These are phyloP conservation scores for Nigrospora sphaerica DNA, from an alignment of 2,329 filamentous ascomycete genomes.

Conservation along the genomic window DNA sequence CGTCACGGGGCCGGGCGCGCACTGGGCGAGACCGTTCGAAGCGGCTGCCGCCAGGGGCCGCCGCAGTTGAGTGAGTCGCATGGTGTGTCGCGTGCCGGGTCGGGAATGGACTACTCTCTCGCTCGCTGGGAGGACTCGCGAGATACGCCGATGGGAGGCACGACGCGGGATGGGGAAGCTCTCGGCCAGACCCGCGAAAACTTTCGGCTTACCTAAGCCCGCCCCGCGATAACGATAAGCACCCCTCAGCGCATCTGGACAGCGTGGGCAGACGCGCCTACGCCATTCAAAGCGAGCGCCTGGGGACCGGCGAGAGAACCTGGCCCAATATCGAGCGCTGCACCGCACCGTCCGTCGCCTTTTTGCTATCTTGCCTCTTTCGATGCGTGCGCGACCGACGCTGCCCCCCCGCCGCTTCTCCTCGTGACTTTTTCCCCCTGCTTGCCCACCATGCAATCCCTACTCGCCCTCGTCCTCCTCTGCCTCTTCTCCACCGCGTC, in stretches of 20 bases:
- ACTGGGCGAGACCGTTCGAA: constrained; percentile 12
- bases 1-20: constrained; percentile 9
- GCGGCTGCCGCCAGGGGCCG: constrained; percentile 32
- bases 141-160: too few species aligned
- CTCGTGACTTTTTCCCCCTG: neutral
- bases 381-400: too few species aligned
- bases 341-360: too few species aligned
- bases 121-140: neutral
- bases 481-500: constrained; percentile 51
- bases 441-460: constrained; percentile 22
- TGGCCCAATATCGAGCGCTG: too few species aligned
- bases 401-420: too few species aligned
- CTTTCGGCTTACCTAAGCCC: constrained; percentile 7
- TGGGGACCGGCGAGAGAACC: neutral
- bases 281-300: too few species aligned
- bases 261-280: constrained; percentile 6
- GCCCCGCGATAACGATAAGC: constrained; percentile 16
- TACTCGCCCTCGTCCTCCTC: constrained; percentile 28
- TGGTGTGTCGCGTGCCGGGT: constrained; percentile 9
- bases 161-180: neutral
- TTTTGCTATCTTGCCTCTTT: too few species aligned
- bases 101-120: neutral
- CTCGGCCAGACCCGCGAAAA: constrained; percentile 5
- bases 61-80: constrained; percentile 37
- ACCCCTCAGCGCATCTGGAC: constrained; percentile 12